Percentiles rank a stretch among this genome's conserved stretches.
phyloP scores from a whole-genome alignment of 2,329 filamentous ascomycete species.

The Xylariaceae sp. region DNA sequence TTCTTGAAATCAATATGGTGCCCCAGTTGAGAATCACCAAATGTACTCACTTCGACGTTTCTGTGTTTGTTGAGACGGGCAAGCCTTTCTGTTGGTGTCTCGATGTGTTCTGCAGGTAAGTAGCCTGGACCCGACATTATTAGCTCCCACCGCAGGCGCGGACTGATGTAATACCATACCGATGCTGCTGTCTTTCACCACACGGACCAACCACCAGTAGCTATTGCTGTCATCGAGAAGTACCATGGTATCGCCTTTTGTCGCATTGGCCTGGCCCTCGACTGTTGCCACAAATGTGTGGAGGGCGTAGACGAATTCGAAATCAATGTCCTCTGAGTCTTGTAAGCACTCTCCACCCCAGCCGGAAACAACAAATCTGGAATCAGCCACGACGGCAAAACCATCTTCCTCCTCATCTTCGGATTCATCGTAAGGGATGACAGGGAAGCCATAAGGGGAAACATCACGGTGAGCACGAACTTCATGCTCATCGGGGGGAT shows the following conservation, averaged over 20 bases:
- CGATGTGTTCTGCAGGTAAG: constrained; percentile 94
- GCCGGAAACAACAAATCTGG: constrained; percentile 64
- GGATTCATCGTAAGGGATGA: constrained; percentile 47
- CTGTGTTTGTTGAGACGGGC: constrained; percentile 95
- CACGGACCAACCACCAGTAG: constrained; percentile 98
- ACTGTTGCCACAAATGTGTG: constrained; percentile 98
- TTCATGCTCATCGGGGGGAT: constrained; percentile 10
- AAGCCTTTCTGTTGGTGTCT: constrained; percentile 91
- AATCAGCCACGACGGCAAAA: constrained; percentile 48
- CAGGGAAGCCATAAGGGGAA: constrained; percentile 31
- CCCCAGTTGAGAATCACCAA: not conserved
- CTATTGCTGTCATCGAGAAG: constrained; percentile 97
- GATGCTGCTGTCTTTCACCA: constrained; percentile 97
- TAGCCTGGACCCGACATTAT: constrained; percentile 59
- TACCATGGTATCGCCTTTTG: constrained; percentile 98
- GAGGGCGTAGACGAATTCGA: constrained; percentile 97
- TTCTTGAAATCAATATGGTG: constrained; percentile 34
- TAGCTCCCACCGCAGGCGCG: not conserved
- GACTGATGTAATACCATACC: constrained; percentile 38
- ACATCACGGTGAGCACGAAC: constrained; percentile 26
- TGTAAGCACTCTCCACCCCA: constrained; percentile 84
- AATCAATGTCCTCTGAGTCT: constrained; percentile 96
- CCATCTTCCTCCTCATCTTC: constrained; percentile 67
- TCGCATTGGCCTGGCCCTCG: constrained; percentile 96
- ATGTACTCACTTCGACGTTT: constrained; percentile 79